Evolutionary conservation across 495 filamentous ascomycete genomes (phyloP).

Genomic region (Lasiosphaeris hirsuta): DNA sequence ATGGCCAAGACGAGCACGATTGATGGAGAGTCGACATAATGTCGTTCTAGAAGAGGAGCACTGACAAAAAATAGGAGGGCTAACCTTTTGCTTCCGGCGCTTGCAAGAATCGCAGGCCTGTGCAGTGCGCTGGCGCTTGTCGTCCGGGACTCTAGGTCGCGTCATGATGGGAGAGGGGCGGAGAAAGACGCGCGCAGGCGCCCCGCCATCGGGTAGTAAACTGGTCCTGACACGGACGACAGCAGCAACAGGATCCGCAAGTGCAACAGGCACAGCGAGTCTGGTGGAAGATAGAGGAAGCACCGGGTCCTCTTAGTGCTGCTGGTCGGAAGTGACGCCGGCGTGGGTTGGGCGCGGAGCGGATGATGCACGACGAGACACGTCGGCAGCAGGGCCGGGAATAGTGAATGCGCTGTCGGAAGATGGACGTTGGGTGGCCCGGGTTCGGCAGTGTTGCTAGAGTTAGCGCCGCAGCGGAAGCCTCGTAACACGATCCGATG

Average conservation of each 20-base stretch:
- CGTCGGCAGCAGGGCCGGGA: slow-evolving; percentile 32
- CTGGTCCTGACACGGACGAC: slow-evolving; percentile 11
- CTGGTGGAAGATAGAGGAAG: slow-evolving; percentile 12
- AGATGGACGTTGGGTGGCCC: slow-evolving; percentile 23
- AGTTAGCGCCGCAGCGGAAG: slow-evolving; percentile 19
- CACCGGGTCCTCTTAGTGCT: slow-evolving; percentile 16
- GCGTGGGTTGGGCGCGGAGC: slow-evolving; percentile 24
- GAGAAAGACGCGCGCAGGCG: slow-evolving; percentile 20
- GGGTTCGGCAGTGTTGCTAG: slow-evolving; percentile 19
- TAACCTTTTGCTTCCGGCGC: slow-evolving; percentile 71
- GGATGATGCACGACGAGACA: slow-evolving; percentile 34
- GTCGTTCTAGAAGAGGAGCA: slow-evolving; percentile 1
- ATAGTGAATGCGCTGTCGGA: slow-evolving; percentile 26
- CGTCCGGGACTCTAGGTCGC: slow-evolving; percentile 60
- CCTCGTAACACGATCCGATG: slow-evolving; percentile 32
- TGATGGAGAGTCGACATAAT: not conserved
- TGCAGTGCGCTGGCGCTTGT: slow-evolving; percentile 61
- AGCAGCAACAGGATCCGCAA: slow-evolving; percentile 21
- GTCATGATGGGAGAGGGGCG: slow-evolving; percentile 45
- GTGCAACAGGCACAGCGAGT: slow-evolving; percentile 22
- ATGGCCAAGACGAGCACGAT: not conserved
- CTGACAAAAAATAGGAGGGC: slow-evolving; percentile 26
- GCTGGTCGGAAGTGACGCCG: slow-evolving; percentile 29
- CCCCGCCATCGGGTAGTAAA: slow-evolving; percentile 33
- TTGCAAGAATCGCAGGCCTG: slow-evolving; percentile 77